Base-by-base conservation (phyloP, 805 yeast genomes). In the Wickerhamiella cacticola region DNA sequence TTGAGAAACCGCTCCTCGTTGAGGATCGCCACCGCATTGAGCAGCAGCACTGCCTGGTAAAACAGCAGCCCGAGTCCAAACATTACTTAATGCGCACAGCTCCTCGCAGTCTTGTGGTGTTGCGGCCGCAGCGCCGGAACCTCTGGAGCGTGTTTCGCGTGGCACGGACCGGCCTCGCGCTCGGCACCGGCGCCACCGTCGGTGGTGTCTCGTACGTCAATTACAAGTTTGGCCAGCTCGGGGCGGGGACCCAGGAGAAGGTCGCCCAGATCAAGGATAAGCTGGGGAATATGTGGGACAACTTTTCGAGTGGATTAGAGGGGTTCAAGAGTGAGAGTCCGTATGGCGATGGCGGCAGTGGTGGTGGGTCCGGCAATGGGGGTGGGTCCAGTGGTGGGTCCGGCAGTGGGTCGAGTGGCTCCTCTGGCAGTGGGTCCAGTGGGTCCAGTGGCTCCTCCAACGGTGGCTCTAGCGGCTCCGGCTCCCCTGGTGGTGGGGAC, bases 191-290 rank as follows among this genome's bases (percentile, higher is more conserved):
- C 1, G 87, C 95, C 0, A 64, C 87, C 29, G 96, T 94, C 2
- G 97, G 96, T 9, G 95, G 94, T 6, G 94, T 95, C 0, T 81
- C 95, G 2, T 92, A 87, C 60, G 79, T 89, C 43, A 86, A 88
- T 16, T 88, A 88, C 63, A 89, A 92, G 62, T 82, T 88, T 8
- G 94, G 87, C 33, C 94, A 89, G 63, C 94, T 94, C 1, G 72
- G 84, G 0, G 69, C 63, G 33, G 84, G 74, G 56, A 76, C 95
- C 0, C 71, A 71, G 48, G 94, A 82, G 51, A 76, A 77, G 58
- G 56, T 89, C 38, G 69, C 71, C 7, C 69, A 76, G 50, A 68
- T 80, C 22, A 75, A 75, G 48, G 95, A 62, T n/a, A 38, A 38
- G 13, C 41, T 56, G 19, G 63, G 55, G 19, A 49, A 21, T 6